Conservation (phyloP, 495 filamentous ascomycete genomes). For the Podospora appendiculata region DNA sequence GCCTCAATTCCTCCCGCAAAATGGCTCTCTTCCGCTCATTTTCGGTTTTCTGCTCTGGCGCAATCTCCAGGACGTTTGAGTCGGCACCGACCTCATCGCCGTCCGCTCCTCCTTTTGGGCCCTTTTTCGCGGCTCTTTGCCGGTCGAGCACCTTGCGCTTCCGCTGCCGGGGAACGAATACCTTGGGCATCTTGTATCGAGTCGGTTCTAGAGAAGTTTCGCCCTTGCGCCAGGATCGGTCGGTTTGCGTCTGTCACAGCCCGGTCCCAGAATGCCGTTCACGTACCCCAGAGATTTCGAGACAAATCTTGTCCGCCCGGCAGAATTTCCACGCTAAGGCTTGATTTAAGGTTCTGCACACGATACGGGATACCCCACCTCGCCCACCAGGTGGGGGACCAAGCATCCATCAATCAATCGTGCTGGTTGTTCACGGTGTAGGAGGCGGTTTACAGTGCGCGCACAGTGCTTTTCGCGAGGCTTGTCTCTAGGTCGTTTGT, state of each 20-base stretch:
- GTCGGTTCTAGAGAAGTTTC: too few relatives aligned
- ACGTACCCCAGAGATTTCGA: conserved; percentile 1
- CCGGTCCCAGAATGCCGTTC: not conserved
- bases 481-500: too few relatives aligned
- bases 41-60: conserved; percentile 57
- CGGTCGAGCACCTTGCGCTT: conserved; percentile 66
- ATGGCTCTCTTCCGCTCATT: conserved; percentile 56
- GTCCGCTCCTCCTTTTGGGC: conserved; percentile 22
- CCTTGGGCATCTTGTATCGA: conserved; percentile 42
- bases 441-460: not conserved
- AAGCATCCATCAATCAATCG: too few relatives aligned
- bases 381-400: too few relatives aligned
- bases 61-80: conserved; percentile 64
- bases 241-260: not conserved
- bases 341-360: not conserved
- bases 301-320: conserved; percentile 40
- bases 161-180: conserved; percentile 70
- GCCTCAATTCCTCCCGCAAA: conserved; percentile 52
- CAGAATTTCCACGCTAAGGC: conserved; percentile 29
- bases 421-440: not conserved
- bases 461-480: not conserved
- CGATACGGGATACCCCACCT: not conserved
- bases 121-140: conserved; percentile 38
- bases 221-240: too few relatives aligned
- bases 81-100: conserved; percentile 35